A percentile compares a stretch with the other conserved stretches of the same genome.
These are phyloP conservation scores for Triglochin maritima DNA, from an alignment of 106 monocot genomes.

Conservation along the genomic window DNA sequence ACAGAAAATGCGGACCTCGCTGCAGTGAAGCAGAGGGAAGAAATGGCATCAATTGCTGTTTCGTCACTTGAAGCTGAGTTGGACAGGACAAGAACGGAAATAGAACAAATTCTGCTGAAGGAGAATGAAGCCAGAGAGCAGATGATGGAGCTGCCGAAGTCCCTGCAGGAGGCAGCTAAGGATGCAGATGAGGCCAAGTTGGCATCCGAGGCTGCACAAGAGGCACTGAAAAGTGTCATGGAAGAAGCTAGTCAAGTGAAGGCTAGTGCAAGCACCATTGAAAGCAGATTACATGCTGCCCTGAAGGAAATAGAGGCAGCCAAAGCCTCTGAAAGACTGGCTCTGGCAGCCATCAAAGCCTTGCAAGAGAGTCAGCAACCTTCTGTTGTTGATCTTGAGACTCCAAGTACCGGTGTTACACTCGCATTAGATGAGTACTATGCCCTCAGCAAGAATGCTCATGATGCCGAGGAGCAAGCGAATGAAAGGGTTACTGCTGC, in stretches of 20 bases:
- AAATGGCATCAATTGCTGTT: slow-evolving; percentile 26
- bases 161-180: slow-evolving; percentile 27
- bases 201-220: slow-evolving; percentile 23
- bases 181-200: slow-evolving; percentile 49
- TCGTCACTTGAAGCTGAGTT: slow-evolving; percentile 49
- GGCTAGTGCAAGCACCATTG: slow-evolving; percentile 18
- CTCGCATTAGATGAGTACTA: slow-evolving; percentile 61
- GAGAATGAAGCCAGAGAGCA: slow-evolving; percentile 35
- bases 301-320: slow-evolving; percentile 51
- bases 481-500: slow-evolving; percentile 34
- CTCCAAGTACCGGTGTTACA: slow-evolving; percentile 13
- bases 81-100: slow-evolving; percentile 25
- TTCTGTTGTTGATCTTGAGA: slow-evolving; percentile 5
- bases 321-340: slow-evolving; percentile 36
- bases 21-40: slow-evolving; percentile 32
- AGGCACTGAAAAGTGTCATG: slow-evolving; percentile 41
- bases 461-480: slow-evolving; percentile 44
- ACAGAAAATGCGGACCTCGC: slow-evolving; percentile 19
- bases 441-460: slow-evolving; percentile 43
- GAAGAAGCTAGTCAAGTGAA: slow-evolving; percentile 48
- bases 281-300: slow-evolving; percentile 35
- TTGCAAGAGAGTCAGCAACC: slow-evolving; percentile 34
- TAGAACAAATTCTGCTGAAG: slow-evolving; percentile 18
- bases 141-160: slow-evolving; percentile 24
- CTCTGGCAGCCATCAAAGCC: slow-evolving; percentile 41